phyloP scores from a whole-genome alignment of 2,329 filamentous ascomycete species.

The Colletotrichum brevisporum region DNA sequence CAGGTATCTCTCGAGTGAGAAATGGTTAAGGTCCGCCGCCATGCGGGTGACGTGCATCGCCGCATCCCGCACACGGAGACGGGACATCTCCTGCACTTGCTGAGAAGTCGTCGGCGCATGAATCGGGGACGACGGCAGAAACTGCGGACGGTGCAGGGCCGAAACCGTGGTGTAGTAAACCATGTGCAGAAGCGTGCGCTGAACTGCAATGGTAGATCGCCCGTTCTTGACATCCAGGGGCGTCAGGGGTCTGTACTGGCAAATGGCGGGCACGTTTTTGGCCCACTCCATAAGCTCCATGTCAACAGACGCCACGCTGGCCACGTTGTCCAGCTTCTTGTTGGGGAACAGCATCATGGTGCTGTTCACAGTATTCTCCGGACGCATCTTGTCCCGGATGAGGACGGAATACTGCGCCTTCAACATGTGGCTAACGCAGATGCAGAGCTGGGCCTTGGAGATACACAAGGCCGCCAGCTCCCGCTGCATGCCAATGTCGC shows the following conservation, averaged over 20 bases:
- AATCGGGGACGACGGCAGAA: conserved; percentile 79
- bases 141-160: conserved; percentile 91
- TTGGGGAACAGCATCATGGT: conserved; percentile 94
- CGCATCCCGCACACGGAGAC: conserved; percentile 85
- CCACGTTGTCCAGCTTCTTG: conserved; percentile 85
- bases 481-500: conserved; percentile 80
- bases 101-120: conserved; percentile 68
- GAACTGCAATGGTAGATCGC: conserved; percentile 73
- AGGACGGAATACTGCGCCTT: conserved; percentile 93
- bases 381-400: conserved; percentile 84
- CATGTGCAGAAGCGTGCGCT: conserved; percentile 92
- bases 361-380: conserved; percentile 80
- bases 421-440: conserved; percentile 91
- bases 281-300: conserved; percentile 84
- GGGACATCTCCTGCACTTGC: conserved; percentile 85
- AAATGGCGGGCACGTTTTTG: conserved; percentile 77
- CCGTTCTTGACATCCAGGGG: conserved; percentile 71
- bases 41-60: conserved; percentile 89
- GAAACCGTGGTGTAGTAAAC: conserved; percentile 93
- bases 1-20: conserved; percentile 82
- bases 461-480: conserved; percentile 91
- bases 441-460: conserved; percentile 89
- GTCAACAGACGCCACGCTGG: conserved; percentile 85
- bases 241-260: conserved; percentile 74
- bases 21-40: conserved; percentile 80